Evolutionary conservation across 768 basidiomycete genomes (phyloP).

Genomic region (Gloeophyllum trabeum): DNA sequence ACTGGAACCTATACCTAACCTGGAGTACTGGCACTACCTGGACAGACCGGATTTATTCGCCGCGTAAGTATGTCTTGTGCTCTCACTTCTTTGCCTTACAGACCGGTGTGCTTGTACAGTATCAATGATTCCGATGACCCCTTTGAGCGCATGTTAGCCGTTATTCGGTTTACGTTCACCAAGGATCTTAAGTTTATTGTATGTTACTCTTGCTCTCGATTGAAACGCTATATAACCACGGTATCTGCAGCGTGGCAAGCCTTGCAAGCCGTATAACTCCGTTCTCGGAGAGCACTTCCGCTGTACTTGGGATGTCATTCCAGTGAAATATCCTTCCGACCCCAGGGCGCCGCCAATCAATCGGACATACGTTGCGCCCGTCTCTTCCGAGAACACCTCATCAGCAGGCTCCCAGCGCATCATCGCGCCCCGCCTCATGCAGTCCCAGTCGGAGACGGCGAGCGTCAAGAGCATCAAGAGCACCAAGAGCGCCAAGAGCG

Average conservation of each 20-base stretch:
- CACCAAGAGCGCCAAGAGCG: slow-evolving; percentile 48
- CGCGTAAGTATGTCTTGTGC: slow-evolving; percentile 45
- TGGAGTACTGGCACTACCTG: slow-evolving; percentile 93
- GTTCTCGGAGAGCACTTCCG: slow-evolving; percentile 86
- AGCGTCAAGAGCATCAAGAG: slow-evolving; percentile 39
- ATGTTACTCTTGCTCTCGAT: slow-evolving; percentile 17
- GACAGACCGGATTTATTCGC: slow-evolving; percentile 88
- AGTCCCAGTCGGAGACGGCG: slow-evolving; percentile 38
- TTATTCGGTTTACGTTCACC: slow-evolving; percentile 77
- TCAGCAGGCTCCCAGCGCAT: slow-evolving; percentile 3
- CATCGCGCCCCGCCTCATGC: not conserved
- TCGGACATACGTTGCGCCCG: slow-evolving; percentile 25
- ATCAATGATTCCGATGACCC: slow-evolving; percentile 89
- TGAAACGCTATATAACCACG: not conserved
- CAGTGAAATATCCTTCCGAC: slow-evolving; percentile 40
- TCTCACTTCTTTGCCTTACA: not conserved
- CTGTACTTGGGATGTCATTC: slow-evolving; percentile 74
- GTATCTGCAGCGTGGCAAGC: slow-evolving; percentile 64
- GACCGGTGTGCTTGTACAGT: slow-evolving; percentile 26
- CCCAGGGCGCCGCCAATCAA: slow-evolving; percentile 33
- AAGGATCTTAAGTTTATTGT: slow-evolving; percentile 93
- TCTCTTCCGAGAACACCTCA: slow-evolving; percentile 11
- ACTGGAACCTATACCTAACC: slow-evolving; percentile 88
- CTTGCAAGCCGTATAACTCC: slow-evolving; percentile 89
- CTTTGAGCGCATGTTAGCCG: slow-evolving; percentile 93